Evolutionary conservation across 495 filamentous ascomycete genomes (phyloP).

Genomic region (Pyronema domesticum): DNA sequence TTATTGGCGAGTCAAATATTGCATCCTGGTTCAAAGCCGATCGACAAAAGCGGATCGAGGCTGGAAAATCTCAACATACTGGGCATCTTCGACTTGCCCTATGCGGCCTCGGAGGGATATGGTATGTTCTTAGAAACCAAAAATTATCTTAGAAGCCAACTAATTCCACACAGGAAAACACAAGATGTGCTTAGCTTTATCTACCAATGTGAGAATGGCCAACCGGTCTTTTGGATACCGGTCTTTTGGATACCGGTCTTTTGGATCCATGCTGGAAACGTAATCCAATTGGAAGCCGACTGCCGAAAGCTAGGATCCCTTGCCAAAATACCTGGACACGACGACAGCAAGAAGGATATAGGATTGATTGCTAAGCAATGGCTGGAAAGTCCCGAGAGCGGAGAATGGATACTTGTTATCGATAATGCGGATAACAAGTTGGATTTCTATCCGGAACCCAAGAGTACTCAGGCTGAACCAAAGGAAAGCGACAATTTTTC

Average conservation of each 20-base stretch:
- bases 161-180: neutral
- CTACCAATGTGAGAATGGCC: constrained; percentile 16
- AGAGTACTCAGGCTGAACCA: neutral
- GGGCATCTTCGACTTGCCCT: no score
- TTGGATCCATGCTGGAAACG: constrained; percentile 12
- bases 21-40: no score
- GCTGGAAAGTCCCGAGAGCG: constrained; percentile 9
- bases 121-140: no score
- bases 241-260: constrained; percentile 26
- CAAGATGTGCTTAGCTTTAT: constrained; percentile 34
- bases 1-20: no score
- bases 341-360: constrained; percentile 6
- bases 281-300: constrained; percentile 9
- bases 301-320: constrained; percentile 5
- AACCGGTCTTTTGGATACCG: constrained; percentile 3
- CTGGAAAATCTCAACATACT: no score
- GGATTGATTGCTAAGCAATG: constrained; percentile 6
- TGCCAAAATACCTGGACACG: constrained; percentile 5
- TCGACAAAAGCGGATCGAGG: no score
- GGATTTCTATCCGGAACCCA: constrained; percentile 2
- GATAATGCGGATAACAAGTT: constrained; percentile 13
- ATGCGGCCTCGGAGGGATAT: no score
- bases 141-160: no score
- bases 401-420: constrained; percentile 11
- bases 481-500: neutral